Base-by-base conservation (phyloP, 2,329 filamentous ascomycete genomes). In the Tympanopsis confertula region DNA sequence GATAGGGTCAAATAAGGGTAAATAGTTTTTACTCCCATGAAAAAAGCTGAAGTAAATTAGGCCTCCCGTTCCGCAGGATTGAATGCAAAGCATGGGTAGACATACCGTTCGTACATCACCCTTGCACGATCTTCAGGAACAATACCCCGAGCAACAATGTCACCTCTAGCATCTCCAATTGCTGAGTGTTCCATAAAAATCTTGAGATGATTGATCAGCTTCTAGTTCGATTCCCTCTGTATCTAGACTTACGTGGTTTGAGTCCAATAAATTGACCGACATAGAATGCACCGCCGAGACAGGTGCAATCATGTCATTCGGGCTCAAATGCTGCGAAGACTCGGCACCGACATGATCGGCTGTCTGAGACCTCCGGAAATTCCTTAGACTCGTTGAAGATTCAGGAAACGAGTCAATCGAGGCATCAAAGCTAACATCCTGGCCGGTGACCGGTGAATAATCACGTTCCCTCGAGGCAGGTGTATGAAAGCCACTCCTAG, bases 231-330 rank as follows among this genome's bases (percentile, higher is more conserved):
- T n/a, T n/a, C n/a, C n/a, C n/a, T n/a, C n/a, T 19, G 18, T 3
- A 19, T 3, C 2, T 3, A 4, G 15, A 38, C 51, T 45, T 20
- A 54, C 51, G 39, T 50, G 45, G 30, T 52, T 50, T 5, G 48
- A 48, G 7, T 46, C 54, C 1, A 51, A 37, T 13, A 57, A 40
- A 29, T 56, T 57, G 17, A 57, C 52, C 7, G 54, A 57, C 54
- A 57, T 56, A 1, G 54, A 56, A 40, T 57, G 54, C 39, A 56
- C 49, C 2, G 48, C 52, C 7, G 54, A 56, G 2, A 47, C 50
- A 2, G 54, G 54, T 4, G 54, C 54, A 28, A 57, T 56, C 54
- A 56, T 56, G 36, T 57, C 54, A 38, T 54, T 53, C 1, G 54
- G 52, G 19, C 49, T 56, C 12, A 57, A 42, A 13, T 56, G 53